These are phyloP conservation scores for Scytalidium sp. DNA, from an alignment of 2,329 filamentous ascomycete species.

Conservation along the genomic window DNA sequence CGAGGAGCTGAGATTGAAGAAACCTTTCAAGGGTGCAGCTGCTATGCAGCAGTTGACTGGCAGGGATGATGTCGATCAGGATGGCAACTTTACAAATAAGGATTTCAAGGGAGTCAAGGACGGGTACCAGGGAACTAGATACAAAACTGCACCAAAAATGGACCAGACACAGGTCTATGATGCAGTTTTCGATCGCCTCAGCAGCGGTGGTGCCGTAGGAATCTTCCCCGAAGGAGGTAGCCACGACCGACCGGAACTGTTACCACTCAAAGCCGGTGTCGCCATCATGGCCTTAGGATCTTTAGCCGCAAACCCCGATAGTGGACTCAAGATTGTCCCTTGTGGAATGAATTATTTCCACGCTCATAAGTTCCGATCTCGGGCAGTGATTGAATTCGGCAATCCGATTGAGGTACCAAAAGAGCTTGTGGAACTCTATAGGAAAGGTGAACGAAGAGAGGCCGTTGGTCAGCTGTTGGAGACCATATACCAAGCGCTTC, in stretches of 20 bases:
- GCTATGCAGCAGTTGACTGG: conserved; percentile 80
- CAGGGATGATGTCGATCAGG: conserved; percentile 65
- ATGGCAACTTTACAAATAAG: conserved; percentile 60
- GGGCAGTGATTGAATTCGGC: conserved; percentile 94
- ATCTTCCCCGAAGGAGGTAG: conserved; percentile 98
- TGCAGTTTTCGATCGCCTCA: conserved; percentile 82
- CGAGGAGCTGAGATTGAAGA: conserved; percentile 82
- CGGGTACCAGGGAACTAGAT: conserved; percentile 74
- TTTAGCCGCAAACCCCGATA: conserved; percentile 79
- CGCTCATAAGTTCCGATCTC: conserved; percentile 94
- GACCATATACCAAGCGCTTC: conserved; percentile 79
- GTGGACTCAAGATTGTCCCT: conserved; percentile 89
- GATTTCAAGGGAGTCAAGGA: conserved; percentile 51
- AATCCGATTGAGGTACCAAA: conserved; percentile 80
- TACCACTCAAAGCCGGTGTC: conserved; percentile 93
- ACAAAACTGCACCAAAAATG: conserved; percentile 87
- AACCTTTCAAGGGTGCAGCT: conserved; percentile 75
- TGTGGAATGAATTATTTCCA: conserved; percentile 99
- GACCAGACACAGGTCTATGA: conserved; percentile 94
- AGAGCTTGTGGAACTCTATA: conserved; percentile 83
- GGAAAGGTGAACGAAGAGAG: conserved; percentile 76
- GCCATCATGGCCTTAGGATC: conserved; percentile 97
- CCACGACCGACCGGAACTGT: conserved; percentile 86
- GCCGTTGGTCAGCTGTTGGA: conserved; percentile 84
- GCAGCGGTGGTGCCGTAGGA: conserved; percentile 82